A percentile compares a stretch with the other conserved stretches of the same genome.
Evolutionary conservation across 2,329 filamentous ascomycete species (phyloP).

Genomic region (Fusarium citri): DNA sequence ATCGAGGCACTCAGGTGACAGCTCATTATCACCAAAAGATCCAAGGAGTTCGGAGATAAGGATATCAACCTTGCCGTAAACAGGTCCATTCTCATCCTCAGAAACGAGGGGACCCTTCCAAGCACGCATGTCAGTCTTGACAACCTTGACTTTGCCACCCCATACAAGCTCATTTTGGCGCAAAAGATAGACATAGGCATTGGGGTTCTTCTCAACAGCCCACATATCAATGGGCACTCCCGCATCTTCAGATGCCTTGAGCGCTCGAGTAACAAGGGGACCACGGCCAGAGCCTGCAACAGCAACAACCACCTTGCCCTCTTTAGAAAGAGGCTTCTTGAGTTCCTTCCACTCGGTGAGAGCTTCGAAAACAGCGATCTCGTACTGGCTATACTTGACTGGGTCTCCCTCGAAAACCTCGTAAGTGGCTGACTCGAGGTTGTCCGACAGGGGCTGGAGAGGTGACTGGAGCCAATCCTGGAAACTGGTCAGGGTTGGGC

Average conservation of each 20-base stretch:
- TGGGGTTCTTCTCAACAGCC: slow-evolving; percentile 98
- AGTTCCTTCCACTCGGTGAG: slow-evolving; percentile 81
- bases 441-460: slow-evolving; percentile 93
- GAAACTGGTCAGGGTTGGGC: slow-evolving; percentile 66
- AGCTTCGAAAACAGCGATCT: slow-evolving; percentile 83
- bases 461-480: slow-evolving; percentile 98
- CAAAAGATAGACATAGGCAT: slow-evolving; percentile 93
- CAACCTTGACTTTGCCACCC: slow-evolving; percentile 82
- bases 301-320: slow-evolving; percentile 82
- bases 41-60: slow-evolving; percentile 93
- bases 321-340: slow-evolving; percentile 76
- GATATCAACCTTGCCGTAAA: slow-evolving; percentile 83
- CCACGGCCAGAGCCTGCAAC: slow-evolving; percentile 95
- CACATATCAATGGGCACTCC: slow-evolving; percentile 86
- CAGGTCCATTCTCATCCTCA: slow-evolving; percentile 57
- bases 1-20: slow-evolving; percentile 95
- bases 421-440: slow-evolving; percentile 96
- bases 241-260: slow-evolving; percentile 81
- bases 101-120: slow-evolving; percentile 84
- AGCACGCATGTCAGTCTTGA: slow-evolving; percentile 96
- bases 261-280: slow-evolving; percentile 86
- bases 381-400: slow-evolving; percentile 97
- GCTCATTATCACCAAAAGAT: slow-evolving; percentile 96
- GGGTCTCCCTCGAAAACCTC: slow-evolving; percentile 99
- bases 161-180: slow-evolving; percentile 87